Percentiles rank a stretch among this genome's conserved stretches.
Evolutionary conservation across 805 yeast genomes (phyloP).

Genomic region (Candida hispaniensis): DNA sequence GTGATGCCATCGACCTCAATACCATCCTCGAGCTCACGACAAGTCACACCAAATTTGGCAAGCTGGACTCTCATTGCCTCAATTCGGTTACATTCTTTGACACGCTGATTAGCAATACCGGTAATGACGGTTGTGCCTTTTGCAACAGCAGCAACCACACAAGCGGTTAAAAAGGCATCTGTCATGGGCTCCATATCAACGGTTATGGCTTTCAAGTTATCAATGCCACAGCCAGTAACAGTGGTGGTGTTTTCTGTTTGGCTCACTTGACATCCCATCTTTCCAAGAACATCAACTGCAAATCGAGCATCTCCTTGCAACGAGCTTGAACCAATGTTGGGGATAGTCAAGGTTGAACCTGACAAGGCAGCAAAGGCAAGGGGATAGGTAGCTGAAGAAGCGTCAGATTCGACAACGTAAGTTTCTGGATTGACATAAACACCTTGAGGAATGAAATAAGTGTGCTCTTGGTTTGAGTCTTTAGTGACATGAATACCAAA

Average conservation of each 20-base stretch:
- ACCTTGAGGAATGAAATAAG: conserved; percentile 85
- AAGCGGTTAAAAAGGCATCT: conserved; percentile 93
- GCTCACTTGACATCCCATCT: conserved; percentile 88
- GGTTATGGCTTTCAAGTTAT: conserved; percentile 55
- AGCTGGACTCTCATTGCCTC: conserved; percentile 86
- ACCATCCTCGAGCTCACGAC: conserved; percentile 85
- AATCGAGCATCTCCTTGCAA: conserved; percentile 96
- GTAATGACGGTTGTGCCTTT: conserved; percentile 61
- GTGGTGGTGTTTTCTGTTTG: conserved; percentile 84
- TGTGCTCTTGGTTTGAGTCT: conserved; percentile 61
- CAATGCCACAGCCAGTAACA: conserved; percentile 76
- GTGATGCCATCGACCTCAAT: conserved; percentile 70
- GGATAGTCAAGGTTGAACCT: conserved; percentile 84
- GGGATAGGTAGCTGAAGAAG: conserved; percentile 96
- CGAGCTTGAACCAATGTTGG: conserved; percentile 85
- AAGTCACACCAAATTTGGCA: conserved; percentile 79
- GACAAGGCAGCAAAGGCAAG: conserved; percentile 95
- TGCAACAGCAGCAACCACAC: conserved; percentile 94
- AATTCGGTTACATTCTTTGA: conserved; percentile 93
- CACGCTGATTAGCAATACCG: conserved; percentile 97
- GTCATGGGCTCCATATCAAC: conserved; percentile 99
- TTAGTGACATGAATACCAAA: conserved; percentile 73
- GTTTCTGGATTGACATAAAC: conserved; percentile 68
- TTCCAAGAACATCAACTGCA: conserved; percentile 81
- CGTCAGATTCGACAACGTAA: conserved; percentile 91